Conservation (phyloP, 2,329 filamentous ascomycete species). For the Apiospora hydei region DNA sequence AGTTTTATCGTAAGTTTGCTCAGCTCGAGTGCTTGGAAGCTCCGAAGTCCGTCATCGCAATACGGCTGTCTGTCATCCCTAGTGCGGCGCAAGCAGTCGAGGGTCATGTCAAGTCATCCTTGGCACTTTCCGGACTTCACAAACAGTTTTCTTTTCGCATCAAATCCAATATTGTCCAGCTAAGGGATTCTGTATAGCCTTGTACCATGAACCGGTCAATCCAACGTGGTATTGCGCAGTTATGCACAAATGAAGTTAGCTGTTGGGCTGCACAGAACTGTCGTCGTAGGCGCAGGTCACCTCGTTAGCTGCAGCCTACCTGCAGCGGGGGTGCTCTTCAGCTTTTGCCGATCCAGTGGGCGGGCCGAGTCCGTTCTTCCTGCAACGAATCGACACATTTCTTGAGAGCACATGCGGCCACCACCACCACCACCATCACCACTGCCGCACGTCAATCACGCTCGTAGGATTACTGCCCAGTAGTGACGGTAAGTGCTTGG, state of each 20-base stretch:
- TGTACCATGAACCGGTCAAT: not conserved
- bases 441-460: not conserved
- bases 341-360: conserved; percentile 10
- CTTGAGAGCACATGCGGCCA: not conserved
- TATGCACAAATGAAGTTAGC: not conserved
- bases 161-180: not conserved
- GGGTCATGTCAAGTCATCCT: not conserved
- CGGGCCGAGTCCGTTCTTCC: conserved; percentile 7
- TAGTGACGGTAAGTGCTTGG: not conserved
- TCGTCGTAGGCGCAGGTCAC: not conserved
- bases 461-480: conserved; percentile 10
- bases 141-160: not conserved
- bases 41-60: not conserved
- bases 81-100: not conserved
- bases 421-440: not conserved
- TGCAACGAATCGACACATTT: not conserved
- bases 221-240: not conserved
- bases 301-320: not conserved
- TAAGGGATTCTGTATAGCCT: not conserved
- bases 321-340: not conserved
- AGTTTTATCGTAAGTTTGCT: not conserved
- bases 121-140: not conserved
- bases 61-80: not conserved
- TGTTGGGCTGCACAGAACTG: conserved; percentile 1
- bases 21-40: not conserved